Base-by-base conservation (phyloP, 2,329 filamentous ascomycete genomes). In the Cercospora citrullina region DNA sequence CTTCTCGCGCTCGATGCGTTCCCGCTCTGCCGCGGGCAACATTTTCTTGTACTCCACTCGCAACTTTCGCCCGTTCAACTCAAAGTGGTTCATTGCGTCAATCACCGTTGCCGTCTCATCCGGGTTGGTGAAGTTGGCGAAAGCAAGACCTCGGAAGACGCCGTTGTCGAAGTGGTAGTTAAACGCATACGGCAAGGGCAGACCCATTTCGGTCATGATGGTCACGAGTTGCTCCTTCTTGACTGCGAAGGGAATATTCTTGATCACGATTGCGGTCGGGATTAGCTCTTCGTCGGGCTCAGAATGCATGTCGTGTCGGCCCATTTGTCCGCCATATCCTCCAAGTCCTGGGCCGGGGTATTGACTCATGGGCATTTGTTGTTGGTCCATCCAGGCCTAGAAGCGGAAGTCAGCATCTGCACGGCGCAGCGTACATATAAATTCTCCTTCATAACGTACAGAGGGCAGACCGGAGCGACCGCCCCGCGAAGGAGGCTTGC, bases 101-200 rank as follows among this genome's bases (percentile, higher is more conserved):
- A 99, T 99, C 60, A 98, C 95, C 60, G 90, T 87, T 12, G 92
- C 91, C 0, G 95, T 99, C 80, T 99, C 95, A 72, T 97, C 92
- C 1, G 95, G 89, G 16, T 93, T 97, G 39, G 95, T 96, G 80
- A 98, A 99, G 81, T 99, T 99, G 77, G 95, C 95, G 82, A 99
- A 99, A 2, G 95, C 95, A 62, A 99, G 84, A 6, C 95, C 95
- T 67, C 95, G 87, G 83, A 99, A 99, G 30, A 99, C 94, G 30
- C 95, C 95, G 75, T 96, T 96, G 79, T 99, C 95, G 77, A 99
- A 99, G 80, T 99, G 95, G 77, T 99, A 98, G 84, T 99, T 99
- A 85, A 99, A 99, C 12, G 95, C 95, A 77, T 99, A 99, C 0
- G 95, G 95, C 73, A 98, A 88, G 1, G 95, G 95, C 45, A 99